phyloP scores from a whole-genome alignment of 495 filamentous ascomycete genomes.

The Xylaria castorea region DNA sequence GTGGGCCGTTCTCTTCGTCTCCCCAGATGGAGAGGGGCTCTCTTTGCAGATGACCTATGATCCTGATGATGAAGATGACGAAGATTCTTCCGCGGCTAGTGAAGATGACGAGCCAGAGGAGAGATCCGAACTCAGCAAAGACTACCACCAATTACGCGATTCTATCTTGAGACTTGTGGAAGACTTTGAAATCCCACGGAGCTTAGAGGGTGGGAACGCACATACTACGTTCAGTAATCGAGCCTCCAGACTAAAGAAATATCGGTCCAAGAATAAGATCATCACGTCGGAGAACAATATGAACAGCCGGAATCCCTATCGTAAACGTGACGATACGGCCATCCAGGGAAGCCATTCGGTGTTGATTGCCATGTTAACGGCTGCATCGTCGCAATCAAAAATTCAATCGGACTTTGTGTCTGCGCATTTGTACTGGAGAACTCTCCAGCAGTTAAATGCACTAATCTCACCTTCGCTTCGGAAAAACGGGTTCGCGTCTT shows the following conservation, averaged over 20 bases:
- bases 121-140: constrained; percentile 74
- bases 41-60: constrained; percentile 76
- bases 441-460: constrained; percentile 66
- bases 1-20: constrained; percentile 79
- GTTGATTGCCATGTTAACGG: constrained; percentile 71
- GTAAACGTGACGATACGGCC: constrained; percentile 46
- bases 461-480: constrained; percentile 68
- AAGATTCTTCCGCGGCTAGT: constrained; percentile 67
- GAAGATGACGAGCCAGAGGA: constrained; percentile 72
- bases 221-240: constrained; percentile 70
- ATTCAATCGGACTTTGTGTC: constrained; percentile 73
- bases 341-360: constrained; percentile 48
- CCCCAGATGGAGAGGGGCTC: constrained; percentile 70
- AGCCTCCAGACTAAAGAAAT: constrained; percentile 59
- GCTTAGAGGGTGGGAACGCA: constrained; percentile 57
- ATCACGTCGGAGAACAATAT: constrained; percentile 54
- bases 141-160: constrained; percentile 82
- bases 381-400: constrained; percentile 69
- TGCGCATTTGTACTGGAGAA: constrained; percentile 73
- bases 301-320: constrained; percentile 63
- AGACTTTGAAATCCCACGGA: constrained; percentile 76
- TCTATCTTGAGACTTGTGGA: constrained; percentile 82
- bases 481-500: constrained; percentile 67
- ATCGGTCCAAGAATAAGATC: constrained; percentile 57
- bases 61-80: constrained; percentile 67